Conservation (phyloP, 768 basidiomycete species). For the Tricholoma terreum region DNA sequence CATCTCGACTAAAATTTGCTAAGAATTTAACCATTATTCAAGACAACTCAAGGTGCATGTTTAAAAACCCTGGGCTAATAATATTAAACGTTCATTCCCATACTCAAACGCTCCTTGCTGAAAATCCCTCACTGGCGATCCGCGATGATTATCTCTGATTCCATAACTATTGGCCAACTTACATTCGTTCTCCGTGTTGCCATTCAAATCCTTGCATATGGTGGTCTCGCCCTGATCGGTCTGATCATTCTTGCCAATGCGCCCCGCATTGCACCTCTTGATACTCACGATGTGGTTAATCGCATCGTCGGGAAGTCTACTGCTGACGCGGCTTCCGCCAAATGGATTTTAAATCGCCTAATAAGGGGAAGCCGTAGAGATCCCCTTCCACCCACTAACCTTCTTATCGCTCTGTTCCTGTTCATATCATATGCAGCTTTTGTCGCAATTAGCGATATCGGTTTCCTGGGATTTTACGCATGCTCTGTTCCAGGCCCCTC, state of each 20-base stretch:
- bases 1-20: no score
- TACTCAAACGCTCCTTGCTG: background rate
- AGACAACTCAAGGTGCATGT: no score
- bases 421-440: constrained; percentile 12
- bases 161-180: constrained; percentile 19
- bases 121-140: background rate
- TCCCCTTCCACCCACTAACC: constrained; percentile 10
- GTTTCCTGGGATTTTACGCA: constrained; percentile 13
- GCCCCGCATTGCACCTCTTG: constrained; percentile 18
- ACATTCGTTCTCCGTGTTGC: constrained; percentile 23
- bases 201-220: constrained; percentile 22
- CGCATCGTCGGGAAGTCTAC: constrained; percentile 17
- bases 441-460: constrained; percentile 14
- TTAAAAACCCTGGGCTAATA: no score
- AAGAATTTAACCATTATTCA: no score
- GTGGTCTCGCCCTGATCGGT: constrained; percentile 16
- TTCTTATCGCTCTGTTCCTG: constrained; percentile 15
- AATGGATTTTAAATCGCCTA: constrained; percentile 18
- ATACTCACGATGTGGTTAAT: constrained; percentile 21
- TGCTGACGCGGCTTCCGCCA: constrained; percentile 8
- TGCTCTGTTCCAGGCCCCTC: constrained; percentile 13
- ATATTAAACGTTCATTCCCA: no score
- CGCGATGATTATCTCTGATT: constrained; percentile 9
- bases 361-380: constrained; percentile 10
- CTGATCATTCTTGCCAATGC: constrained; percentile 17